These are phyloP conservation scores for Voacanga thouarsii DNA, from an alignment of 257 asterid genomes.

Conservation along the genomic window DNA sequence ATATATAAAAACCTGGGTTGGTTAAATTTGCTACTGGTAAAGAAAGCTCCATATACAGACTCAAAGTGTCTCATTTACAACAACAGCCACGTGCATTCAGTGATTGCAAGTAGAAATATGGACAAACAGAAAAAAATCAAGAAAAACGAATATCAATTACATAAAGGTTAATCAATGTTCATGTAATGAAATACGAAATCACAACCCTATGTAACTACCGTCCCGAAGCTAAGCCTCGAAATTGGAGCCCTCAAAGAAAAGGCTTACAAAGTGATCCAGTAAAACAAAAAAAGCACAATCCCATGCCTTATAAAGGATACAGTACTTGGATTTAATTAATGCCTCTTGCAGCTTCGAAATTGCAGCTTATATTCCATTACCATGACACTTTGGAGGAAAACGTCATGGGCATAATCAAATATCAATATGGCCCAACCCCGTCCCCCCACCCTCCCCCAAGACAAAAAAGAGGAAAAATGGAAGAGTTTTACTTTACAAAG, in stretches of 20 bases:
- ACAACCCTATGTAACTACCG: neutral
- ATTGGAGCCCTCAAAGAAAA: neutral
- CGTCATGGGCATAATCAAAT: neutral
- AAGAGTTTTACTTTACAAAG: neutral
- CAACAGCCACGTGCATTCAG: neutral
- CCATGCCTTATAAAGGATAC: neutral
- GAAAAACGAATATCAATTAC: neutral
- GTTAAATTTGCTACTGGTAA: slow-evolving; percentile 9
- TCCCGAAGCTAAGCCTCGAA: neutral
- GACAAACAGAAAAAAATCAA: neutral
- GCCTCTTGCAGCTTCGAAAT: neutral
- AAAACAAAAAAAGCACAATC: neutral
- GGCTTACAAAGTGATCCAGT: neutral
- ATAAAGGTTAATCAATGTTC: neutral
- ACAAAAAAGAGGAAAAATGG: neutral
- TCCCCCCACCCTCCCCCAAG: neutral
- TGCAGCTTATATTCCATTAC: neutral
- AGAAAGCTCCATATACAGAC: neutral
- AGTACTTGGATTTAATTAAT: neutral
- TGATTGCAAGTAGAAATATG: neutral
- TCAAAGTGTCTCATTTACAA: neutral
- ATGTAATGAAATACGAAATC: neutral
- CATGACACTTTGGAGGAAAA: neutral
- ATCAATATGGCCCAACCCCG: neutral
- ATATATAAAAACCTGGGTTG: slow-evolving; percentile 14